These are phyloP conservation scores for Pistacia vera DNA, from an alignment of 345 rosid species.

Conservation along the genomic window DNA sequence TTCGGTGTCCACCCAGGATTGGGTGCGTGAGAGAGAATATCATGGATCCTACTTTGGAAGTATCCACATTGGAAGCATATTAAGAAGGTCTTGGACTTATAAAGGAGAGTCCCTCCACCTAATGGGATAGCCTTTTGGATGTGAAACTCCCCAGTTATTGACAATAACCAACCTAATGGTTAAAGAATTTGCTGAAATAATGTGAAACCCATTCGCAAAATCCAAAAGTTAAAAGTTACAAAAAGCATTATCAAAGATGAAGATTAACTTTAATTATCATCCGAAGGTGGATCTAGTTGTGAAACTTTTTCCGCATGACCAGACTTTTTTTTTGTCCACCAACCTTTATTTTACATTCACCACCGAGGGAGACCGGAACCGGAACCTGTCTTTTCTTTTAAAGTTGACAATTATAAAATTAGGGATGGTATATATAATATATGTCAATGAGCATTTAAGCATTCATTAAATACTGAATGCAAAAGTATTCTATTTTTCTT, in stretches of 20 bases:
- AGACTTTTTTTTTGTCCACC: neutral
- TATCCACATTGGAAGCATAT: no score
- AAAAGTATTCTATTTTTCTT: no score
- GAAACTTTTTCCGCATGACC: constrained; percentile 24
- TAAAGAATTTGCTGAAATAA: neutral
- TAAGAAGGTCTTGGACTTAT: no score
- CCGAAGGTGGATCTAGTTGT: constrained; percentile 4
- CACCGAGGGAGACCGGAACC: neutral
- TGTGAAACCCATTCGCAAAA: neutral
- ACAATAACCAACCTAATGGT: constrained; percentile 8
- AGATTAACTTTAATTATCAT: neutral
- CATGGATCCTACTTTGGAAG: no score
- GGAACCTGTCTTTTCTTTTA: neutral
- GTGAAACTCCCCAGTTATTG: no score
- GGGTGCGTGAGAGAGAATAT: no score
- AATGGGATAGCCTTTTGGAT: no score
- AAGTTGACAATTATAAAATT: neutral
- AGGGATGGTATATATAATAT: neutral
- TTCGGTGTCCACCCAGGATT: no score
- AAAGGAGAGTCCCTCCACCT: no score
- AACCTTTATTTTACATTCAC: neutral
- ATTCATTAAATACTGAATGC: no score
- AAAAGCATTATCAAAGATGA: no score
- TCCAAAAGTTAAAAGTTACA: neutral
- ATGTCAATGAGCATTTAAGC: neutral